Base-by-base conservation (phyloP, 495 filamentous ascomycete genomes). In the Coniosporium apollinis region DNA sequence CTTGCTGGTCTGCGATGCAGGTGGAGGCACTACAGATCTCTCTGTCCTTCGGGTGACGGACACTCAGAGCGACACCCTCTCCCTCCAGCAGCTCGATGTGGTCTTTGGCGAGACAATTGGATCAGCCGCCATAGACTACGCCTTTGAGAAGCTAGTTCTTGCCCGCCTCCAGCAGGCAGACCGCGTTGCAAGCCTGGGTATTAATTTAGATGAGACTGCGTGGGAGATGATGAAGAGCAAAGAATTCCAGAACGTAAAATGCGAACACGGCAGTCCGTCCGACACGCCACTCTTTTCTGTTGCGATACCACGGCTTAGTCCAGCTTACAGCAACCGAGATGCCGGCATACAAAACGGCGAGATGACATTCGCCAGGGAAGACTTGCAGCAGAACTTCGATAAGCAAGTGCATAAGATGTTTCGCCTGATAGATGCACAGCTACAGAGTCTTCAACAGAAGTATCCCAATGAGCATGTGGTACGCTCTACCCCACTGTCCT, bases 301-400 rank as follows among this genome's bases (percentile, higher is more conserved):
- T 13, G 33, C 31, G 9, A 51, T 50, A 24, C 49, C 36, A 10
- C 52, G 57, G 0, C 48, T 64, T 10, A 26, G 48, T 4, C 51
- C 56, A n/a, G 40, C 53, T 10, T 61, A 65, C 37, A 57, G 25
- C 33, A 51, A 61, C 44, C 40, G 47, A 0, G 50, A 46, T 19
- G 33, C 56, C 4, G 44, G 48, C 9, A 60, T 68, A 22, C 51
- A 60, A 36, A 46, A 54, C 15, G 61, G 64, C 5, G 53, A 57
- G 35, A 57, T 62, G 51, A 46, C 18, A 3, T 58, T 62, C 34
- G 16, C 41, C 40, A 65, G 57, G 33, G 51, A 62, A 31, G 67
- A 70, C 25, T 51, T 72, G 9, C 59, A 66, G 32, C 41, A 41
- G 7, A 42, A 71, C 9, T 77, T 79, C 44, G 70, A 79, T 34